These are phyloP conservation scores for Wallacemonas sp. DNA, from an alignment of 208 protist genomes.

Conservation along the genomic window DNA sequence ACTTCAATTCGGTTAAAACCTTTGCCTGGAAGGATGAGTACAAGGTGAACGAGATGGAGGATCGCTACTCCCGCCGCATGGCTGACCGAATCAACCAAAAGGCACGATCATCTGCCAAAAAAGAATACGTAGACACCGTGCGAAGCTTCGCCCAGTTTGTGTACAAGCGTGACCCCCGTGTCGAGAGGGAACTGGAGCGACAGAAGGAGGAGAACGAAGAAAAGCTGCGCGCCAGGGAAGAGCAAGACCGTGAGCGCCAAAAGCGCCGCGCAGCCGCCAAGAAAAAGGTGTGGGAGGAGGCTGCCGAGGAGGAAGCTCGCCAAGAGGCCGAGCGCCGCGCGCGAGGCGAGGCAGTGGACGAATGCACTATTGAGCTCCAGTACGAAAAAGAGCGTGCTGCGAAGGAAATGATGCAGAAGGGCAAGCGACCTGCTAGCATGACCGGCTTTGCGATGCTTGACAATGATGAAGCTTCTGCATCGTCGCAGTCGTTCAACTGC, in stretches of 20 bases:
- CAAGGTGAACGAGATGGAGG: constrained; percentile 89
- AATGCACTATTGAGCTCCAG: constrained; percentile 74
- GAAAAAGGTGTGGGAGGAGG: constrained; percentile 78
- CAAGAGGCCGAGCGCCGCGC: constrained; percentile 70
- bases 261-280: constrained; percentile 70
- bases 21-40: constrained; percentile 93
- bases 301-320: constrained; percentile 77
- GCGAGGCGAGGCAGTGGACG: constrained; percentile 75
- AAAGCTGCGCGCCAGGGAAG: constrained; percentile 57
- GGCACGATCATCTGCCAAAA: constrained; percentile 68
- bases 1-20: constrained; percentile 82
- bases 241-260: constrained; percentile 54
- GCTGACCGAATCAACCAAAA: constrained; percentile 90
- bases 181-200: constrained; percentile 57
- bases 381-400: constrained; percentile 82
- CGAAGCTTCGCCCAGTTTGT: constrained; percentile 76
- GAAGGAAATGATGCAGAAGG: constrained; percentile 56
- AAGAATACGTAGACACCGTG: constrained; percentile 86
- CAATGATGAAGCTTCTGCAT: constrained; percentile 27
- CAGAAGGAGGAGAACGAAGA: constrained; percentile 60
- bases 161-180: constrained; percentile 84
- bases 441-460: constrained; percentile 79
- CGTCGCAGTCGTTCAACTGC: constrained; percentile 54
- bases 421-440: constrained; percentile 20
- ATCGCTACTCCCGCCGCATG: constrained; percentile 82